Conservation (phyloP, 345 rosid species). For the Citrus hindsii region DNA sequence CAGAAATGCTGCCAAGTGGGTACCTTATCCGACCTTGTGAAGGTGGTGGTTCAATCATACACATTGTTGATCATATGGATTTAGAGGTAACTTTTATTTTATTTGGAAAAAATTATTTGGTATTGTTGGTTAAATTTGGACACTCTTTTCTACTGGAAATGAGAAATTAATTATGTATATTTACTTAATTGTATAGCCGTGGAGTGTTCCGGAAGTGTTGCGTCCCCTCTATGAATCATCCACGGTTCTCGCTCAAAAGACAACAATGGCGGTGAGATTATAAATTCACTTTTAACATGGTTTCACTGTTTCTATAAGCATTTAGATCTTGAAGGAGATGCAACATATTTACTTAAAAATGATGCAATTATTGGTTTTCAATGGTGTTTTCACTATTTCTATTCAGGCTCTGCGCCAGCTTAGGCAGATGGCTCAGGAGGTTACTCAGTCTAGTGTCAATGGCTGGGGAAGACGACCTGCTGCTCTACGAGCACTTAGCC, state of each 20-base stretch:
- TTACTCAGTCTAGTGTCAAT: constrained; percentile 70
- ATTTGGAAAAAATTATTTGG: not conserved
- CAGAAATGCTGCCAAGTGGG: constrained; percentile 98
- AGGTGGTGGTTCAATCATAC: constrained; percentile 97
- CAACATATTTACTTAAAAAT: not conserved
- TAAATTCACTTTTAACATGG: not conserved
- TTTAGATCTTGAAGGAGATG: not conserved
- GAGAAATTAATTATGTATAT: constrained; percentile 6
- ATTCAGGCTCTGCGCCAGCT: constrained; percentile 87
- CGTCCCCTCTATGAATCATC: constrained; percentile 97
- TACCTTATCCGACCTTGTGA: constrained; percentile 96
- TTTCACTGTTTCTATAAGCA: not conserved
- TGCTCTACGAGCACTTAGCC: constrained; percentile 88
- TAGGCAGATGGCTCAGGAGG: constrained; percentile 92
- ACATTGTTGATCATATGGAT: constrained; percentile 96
- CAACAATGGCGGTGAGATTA: constrained; percentile 84
- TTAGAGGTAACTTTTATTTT: constrained; percentile 58
- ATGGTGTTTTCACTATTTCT: constrained; percentile 2
- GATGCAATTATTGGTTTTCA: constrained; percentile 1
- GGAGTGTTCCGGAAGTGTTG: constrained; percentile 97
- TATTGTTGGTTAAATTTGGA: not conserved
- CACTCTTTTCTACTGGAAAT: not conserved
- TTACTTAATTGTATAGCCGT: constrained; percentile 57
- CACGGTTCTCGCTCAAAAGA: constrained; percentile 92
- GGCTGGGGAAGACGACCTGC: constrained; percentile 98